These are phyloP conservation scores for Aspergillus proliferans DNA, from an alignment of 2,329 filamentous ascomycete species.

Conservation along the genomic window DNA sequence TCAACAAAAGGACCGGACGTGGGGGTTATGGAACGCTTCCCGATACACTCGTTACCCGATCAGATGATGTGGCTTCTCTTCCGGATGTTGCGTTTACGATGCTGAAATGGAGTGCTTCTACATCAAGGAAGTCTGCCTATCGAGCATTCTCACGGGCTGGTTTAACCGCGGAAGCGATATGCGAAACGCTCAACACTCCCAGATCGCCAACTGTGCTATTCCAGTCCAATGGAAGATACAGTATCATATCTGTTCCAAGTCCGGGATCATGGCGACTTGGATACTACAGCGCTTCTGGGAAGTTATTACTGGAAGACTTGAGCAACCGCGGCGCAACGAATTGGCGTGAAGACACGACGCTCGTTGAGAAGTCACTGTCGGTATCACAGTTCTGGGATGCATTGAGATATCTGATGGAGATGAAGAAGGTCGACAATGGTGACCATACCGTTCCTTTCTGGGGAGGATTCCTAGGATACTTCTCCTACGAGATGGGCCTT, in stretches of 20 bases:
- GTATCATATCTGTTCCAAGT: constrained; percentile 31
- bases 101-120: constrained; percentile 26
- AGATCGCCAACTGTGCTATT: constrained; percentile 29
- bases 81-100: constrained; percentile 44
- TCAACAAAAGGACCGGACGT: constrained; percentile 45
- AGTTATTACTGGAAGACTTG: constrained; percentile 19
- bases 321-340: neutral
- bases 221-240: constrained; percentile 40
- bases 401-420: constrained; percentile 34
- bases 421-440: constrained; percentile 31
- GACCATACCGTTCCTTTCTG: constrained; percentile 55
- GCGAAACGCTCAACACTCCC: constrained; percentile 28
- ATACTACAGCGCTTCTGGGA: constrained; percentile 21
- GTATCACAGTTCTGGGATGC: constrained; percentile 29
- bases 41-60: constrained; percentile 13
- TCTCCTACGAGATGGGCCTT: constrained; percentile 78
- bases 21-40: constrained; percentile 15
- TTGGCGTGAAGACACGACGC: neutral
- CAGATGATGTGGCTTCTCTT: constrained; percentile 13
- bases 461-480: constrained; percentile 77
- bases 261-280: constrained; percentile 32
- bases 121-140: constrained; percentile 19
- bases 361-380: constrained; percentile 12
- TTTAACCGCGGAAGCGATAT: constrained; percentile 27
- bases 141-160: constrained; percentile 18